Conservation (phyloP, 2,329 filamentous ascomycete species). For the Macrophomina tecta region DNA sequence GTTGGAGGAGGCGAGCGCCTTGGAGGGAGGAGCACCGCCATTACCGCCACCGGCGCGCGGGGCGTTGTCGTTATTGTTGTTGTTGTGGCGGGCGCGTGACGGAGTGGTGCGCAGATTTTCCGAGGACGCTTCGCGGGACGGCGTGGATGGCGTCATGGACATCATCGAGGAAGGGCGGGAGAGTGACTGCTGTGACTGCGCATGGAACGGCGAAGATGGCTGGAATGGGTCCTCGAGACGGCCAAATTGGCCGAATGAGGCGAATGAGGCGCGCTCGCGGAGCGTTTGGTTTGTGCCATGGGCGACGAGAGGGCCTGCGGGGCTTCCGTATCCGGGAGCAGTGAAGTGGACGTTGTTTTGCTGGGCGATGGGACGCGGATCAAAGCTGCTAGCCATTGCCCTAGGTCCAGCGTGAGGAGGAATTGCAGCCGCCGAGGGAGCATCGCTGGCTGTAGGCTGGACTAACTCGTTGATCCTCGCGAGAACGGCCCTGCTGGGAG, state of each 20-base stretch:
- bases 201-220: not conserved
- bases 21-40: not conserved
- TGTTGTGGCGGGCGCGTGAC: not conserved
- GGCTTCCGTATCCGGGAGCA: not conserved
- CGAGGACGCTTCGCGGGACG: not conserved
- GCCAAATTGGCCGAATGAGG: not conserved
- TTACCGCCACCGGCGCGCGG: too few relatives aligned
- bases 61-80: not conserved
- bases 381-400: not conserved
- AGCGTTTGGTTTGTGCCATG: not conserved
- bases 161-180: not conserved
- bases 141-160: not conserved
- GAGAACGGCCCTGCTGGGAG: slow-evolving; percentile 1
- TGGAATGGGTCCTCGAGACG: slow-evolving; percentile 6
- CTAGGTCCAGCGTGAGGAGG: not conserved
- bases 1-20: slow-evolving; percentile 2
- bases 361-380: not conserved
- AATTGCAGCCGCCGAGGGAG: too few relatives aligned
- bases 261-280: not conserved
- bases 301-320: not conserved
- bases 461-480: not conserved
- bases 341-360: not conserved
- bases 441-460: not conserved
- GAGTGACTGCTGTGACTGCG: not conserved
- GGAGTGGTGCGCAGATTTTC: not conserved